Conservation (phyloP, 2,329 filamentous ascomycete species). For the Simplicillium aogashimaense region DNA sequence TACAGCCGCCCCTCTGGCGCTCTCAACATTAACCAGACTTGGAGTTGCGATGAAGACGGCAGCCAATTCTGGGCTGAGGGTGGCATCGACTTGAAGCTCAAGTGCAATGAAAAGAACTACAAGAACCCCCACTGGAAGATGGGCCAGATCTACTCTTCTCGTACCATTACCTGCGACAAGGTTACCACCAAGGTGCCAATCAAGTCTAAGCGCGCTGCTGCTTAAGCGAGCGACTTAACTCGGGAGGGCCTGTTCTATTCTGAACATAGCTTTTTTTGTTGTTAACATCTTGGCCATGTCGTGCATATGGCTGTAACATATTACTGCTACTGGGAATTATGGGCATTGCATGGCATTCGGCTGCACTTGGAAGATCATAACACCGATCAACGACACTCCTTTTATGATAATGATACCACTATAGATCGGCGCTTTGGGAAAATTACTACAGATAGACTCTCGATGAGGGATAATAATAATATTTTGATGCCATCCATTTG, state of each 20-base stretch:
- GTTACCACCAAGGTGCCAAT: conserved; percentile 15
- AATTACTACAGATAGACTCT: too few relatives aligned
- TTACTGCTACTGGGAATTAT: background rate
- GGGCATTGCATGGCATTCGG: background rate
- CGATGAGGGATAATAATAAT: too few relatives aligned
- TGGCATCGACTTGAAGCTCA: conserved; percentile 14
- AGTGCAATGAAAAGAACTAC: conserved; percentile 16
- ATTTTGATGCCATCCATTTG: too few relatives aligned
- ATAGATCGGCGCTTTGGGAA: too few relatives aligned
- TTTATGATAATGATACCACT: too few relatives aligned
- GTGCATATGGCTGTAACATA: background rate
- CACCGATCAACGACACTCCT: too few relatives aligned
- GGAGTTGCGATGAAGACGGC: conserved; percentile 33
- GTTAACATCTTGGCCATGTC: background rate
- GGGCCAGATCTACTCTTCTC: conserved; percentile 20
- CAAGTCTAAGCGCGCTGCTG: conserved; percentile 14
- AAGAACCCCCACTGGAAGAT: conserved; percentile 20
- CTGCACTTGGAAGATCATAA: too few relatives aligned
- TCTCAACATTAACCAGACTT: conserved; percentile 37
- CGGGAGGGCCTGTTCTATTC: too few relatives aligned
- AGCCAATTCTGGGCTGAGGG: conserved; percentile 18
- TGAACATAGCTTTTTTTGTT: background rate
- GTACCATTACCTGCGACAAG: conserved; percentile 16
- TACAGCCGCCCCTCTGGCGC: conserved; percentile 25
- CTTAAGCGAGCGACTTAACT: conserved; percentile 8